Conservation (phyloP, 2,329 filamentous ascomycete species). For the Hypoxylon sp. region DNA sequence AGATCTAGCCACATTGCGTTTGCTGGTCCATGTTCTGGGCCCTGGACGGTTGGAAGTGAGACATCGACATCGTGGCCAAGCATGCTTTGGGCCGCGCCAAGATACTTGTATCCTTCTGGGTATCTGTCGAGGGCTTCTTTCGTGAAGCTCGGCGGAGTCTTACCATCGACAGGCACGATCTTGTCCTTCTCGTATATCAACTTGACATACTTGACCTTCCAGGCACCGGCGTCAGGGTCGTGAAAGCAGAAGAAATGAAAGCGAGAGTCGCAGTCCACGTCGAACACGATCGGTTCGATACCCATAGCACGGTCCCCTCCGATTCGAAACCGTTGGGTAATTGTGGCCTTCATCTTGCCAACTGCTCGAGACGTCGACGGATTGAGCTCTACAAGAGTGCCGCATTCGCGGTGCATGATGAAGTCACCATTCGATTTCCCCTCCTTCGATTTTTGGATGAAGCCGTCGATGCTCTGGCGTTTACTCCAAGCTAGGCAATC, state of each 20-base stretch:
- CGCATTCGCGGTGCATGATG: constrained; percentile 69
- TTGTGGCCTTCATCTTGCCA: constrained; percentile 68
- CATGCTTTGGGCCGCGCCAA: constrained; percentile 61
- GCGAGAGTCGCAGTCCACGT: constrained; percentile 65
- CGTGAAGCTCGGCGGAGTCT: constrained; percentile 56
- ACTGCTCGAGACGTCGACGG: constrained; percentile 57
- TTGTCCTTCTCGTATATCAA: constrained; percentile 66
- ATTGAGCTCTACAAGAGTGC: constrained; percentile 61
- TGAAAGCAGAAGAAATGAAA: constrained; percentile 63
- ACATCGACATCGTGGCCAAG: constrained; percentile 61
- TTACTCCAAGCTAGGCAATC: constrained; percentile 61
- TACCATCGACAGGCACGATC: constrained; percentile 61
- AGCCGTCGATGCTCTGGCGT: constrained; percentile 58
- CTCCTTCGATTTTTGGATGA: constrained; percentile 63
- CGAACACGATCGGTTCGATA: constrained; percentile 55
- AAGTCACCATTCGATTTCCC: constrained; percentile 66
- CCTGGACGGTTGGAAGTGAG: constrained; percentile 57
- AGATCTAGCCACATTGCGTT: constrained; percentile 55
- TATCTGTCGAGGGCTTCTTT: constrained; percentile 56
- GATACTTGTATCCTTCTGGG: constrained; percentile 61
- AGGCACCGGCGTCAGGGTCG: constrained; percentile 46
- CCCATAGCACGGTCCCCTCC: constrained; percentile 36
- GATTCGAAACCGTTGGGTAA: constrained; percentile 63
- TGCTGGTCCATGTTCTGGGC: constrained; percentile 42
- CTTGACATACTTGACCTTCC: constrained; percentile 62